Conservation (phyloP, 139 green algal species). For the Chlamydomonas sphaeroides region DNA sequence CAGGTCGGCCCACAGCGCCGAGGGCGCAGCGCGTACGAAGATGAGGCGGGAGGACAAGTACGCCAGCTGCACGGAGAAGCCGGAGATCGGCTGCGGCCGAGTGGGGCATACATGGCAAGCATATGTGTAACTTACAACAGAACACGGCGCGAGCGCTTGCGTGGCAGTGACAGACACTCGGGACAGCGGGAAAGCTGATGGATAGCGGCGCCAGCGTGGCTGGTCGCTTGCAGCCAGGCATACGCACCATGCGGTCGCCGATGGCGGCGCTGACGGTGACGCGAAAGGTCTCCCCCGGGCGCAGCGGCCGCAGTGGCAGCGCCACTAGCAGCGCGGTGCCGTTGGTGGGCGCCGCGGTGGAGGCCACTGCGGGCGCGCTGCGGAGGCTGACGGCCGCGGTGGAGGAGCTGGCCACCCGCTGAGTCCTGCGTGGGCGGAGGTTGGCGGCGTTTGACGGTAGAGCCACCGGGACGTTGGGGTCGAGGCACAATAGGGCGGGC, state of each 20-base stretch:
- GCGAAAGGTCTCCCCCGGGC: conserved; percentile 45
- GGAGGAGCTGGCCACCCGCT: conserved; percentile 5
- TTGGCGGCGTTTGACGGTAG: too few relatives aligned
- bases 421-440: too few relatives aligned
- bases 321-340: conserved; percentile 41
- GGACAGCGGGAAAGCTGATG: too few relatives aligned
- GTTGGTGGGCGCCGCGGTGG: neutral
- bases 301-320: conserved; percentile 45
- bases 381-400: neutral
- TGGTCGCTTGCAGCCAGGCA: too few relatives aligned
- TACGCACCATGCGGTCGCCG: too few relatives aligned
- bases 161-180: too few relatives aligned
- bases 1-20: conserved; percentile 40
- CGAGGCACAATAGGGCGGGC: too few relatives aligned
- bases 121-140: too few relatives aligned
- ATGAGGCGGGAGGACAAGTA: conserved; percentile 5
- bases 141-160: too few relatives aligned
- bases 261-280: conserved; percentile 49
- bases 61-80: conserved; percentile 11
- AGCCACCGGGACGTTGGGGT: too few relatives aligned
- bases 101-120: too few relatives aligned
- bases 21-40: conserved; percentile 11
- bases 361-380: neutral
- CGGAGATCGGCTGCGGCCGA: conserved; percentile 11
- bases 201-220: too few relatives aligned